These are phyloP conservation scores for Talaromyces albobiverticillius DNA, from an alignment of 2,329 filamentous ascomycete genomes.

Conservation along the genomic window DNA sequence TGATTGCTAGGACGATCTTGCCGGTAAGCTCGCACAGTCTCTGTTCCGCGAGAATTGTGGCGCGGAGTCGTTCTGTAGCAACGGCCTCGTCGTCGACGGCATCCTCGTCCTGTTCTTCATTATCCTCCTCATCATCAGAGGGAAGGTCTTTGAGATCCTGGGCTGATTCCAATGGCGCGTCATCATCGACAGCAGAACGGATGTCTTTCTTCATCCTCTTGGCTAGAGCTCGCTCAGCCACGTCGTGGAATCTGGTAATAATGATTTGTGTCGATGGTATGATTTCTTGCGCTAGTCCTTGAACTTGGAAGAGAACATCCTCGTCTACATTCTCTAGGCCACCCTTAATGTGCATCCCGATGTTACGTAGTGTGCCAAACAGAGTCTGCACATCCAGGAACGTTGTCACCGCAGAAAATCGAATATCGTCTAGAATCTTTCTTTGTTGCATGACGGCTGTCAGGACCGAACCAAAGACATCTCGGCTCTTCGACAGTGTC, in stretches of 20 bases:
- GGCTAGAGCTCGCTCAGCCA: slow-evolving; percentile 74
- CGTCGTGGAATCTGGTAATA: slow-evolving; percentile 73
- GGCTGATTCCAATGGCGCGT: slow-evolving; percentile 67
- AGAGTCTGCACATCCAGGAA: slow-evolving; percentile 79
- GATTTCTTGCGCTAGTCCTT: slow-evolving; percentile 67
- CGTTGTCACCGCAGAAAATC: slow-evolving; percentile 70
- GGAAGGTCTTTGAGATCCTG: slow-evolving; percentile 59
- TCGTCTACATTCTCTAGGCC: slow-evolving; percentile 46
- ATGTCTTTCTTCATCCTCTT: slow-evolving; percentile 55
- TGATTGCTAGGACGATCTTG: slow-evolving; percentile 77
- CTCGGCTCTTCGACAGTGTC: slow-evolving; percentile 62
- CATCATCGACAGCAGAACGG: slow-evolving; percentile 56
- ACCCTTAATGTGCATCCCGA: slow-evolving; percentile 37
- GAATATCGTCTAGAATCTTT: slow-evolving; percentile 68
- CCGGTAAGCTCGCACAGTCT: slow-evolving; percentile 80
- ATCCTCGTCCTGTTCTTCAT: slow-evolving; percentile 53
- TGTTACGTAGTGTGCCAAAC: slow-evolving; percentile 68
- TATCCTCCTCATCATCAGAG: slow-evolving; percentile 40
- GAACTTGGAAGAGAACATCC: slow-evolving; percentile 54
- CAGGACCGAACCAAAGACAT: slow-evolving; percentile 50
- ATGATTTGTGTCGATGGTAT: slow-evolving; percentile 60
- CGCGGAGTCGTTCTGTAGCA: slow-evolving; percentile 56
- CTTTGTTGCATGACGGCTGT: slow-evolving; percentile 49
- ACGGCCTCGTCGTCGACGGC: slow-evolving; percentile 29
- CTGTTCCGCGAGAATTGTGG: slow-evolving; percentile 75